Conservation (phyloP, 352 stramenopile species). For the Paralagenidium karlingii region DNA sequence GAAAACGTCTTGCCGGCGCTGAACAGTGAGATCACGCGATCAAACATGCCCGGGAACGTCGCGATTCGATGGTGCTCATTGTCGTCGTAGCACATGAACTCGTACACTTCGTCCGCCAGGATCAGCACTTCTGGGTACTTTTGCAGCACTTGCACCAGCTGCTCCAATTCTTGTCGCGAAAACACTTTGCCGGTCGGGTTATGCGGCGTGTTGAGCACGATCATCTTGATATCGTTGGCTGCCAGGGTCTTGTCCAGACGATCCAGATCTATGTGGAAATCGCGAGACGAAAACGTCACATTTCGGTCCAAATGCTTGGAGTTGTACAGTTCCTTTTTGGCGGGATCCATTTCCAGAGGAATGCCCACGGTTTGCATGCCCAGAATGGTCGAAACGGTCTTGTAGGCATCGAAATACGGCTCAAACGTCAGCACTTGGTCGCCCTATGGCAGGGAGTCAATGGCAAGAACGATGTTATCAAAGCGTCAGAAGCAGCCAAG, state of each 20-base stretch:
- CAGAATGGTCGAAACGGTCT: slow-evolving; percentile 73
- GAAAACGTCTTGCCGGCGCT: slow-evolving; percentile 90
- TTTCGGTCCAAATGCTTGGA: slow-evolving; percentile 8
- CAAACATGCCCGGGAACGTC: slow-evolving; percentile 67
- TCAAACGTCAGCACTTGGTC: slow-evolving; percentile 83
- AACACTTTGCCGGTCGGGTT: slow-evolving; percentile 99
- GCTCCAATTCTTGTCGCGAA: slow-evolving; percentile 84
- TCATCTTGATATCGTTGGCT: slow-evolving; percentile 34
- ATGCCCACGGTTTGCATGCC: slow-evolving; percentile 64
- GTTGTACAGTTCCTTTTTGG: slow-evolving; percentile 34
- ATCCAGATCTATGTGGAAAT: slow-evolving; percentile 77
- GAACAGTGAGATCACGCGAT: slow-evolving; percentile 88
- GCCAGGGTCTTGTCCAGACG: slow-evolving; percentile 80
- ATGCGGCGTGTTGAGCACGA: slow-evolving; percentile 98
- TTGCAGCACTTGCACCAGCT: slow-evolving; percentile 76
- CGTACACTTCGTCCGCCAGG: slow-evolving; percentile 97
- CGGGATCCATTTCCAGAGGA: slow-evolving; percentile 38
- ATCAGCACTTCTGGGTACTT: slow-evolving; percentile 86
- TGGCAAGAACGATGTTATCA: background rate
- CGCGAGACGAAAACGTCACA: slow-evolving; percentile 38
- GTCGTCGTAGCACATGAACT: slow-evolving; percentile 92
- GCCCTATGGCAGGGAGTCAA: slow-evolving; percentile 12
- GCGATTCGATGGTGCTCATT: slow-evolving; percentile 55
- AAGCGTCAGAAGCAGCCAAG: background rate
- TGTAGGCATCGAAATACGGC: slow-evolving; percentile 86